Conservation (phyloP, 2,329 filamentous ascomycete genomes). For the Fusarium lyarnte region DNA sequence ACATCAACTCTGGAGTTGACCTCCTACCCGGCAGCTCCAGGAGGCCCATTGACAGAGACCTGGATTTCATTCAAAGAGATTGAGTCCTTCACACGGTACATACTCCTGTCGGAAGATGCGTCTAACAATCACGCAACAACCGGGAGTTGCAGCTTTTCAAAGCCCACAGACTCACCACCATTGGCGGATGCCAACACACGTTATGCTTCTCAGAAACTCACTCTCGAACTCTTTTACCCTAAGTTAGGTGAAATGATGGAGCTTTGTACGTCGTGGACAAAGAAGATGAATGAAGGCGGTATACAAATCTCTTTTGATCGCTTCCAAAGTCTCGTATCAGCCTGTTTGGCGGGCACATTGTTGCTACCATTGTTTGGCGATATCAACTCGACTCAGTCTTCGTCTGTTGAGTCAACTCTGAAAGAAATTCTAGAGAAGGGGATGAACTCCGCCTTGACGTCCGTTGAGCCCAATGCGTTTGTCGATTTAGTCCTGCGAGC, state of each 20-base stretch:
- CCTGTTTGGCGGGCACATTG: slow-evolving; percentile 56
- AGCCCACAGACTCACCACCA: slow-evolving; percentile 20
- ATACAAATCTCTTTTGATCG: slow-evolving; percentile 62
- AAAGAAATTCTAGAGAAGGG: slow-evolving; percentile 54
- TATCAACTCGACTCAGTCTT: slow-evolving; percentile 59
- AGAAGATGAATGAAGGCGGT: slow-evolving; percentile 56
- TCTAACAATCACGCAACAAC: background rate
- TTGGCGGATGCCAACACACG: slow-evolving; percentile 47
- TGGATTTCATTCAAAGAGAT: slow-evolving; percentile 57
- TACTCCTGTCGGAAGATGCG: slow-evolving; percentile 60
- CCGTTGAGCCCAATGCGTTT: slow-evolving; percentile 58
- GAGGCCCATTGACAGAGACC: slow-evolving; percentile 59
- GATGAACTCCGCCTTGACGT: slow-evolving; percentile 53
- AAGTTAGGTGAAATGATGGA: slow-evolving; percentile 61
- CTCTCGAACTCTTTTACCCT: slow-evolving; percentile 63
- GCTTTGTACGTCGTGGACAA: slow-evolving; percentile 59
- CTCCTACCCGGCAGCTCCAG: slow-evolving; percentile 51
- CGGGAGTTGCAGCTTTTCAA: slow-evolving; percentile 3
- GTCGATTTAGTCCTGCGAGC: slow-evolving; percentile 58
- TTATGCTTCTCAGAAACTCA: slow-evolving; percentile 59
- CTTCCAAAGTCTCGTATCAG: slow-evolving; percentile 62
- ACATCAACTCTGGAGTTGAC: slow-evolving; percentile 46
- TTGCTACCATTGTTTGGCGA: slow-evolving; percentile 59
- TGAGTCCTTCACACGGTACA: slow-evolving; percentile 60
- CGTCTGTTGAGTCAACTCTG: slow-evolving; percentile 58